A percentile compares a stretch with the other conserved stretches of the same genome.
Conservation (phyloP, 768 basidiomycete species). For the Chlorophyllum brunneum region DNA sequence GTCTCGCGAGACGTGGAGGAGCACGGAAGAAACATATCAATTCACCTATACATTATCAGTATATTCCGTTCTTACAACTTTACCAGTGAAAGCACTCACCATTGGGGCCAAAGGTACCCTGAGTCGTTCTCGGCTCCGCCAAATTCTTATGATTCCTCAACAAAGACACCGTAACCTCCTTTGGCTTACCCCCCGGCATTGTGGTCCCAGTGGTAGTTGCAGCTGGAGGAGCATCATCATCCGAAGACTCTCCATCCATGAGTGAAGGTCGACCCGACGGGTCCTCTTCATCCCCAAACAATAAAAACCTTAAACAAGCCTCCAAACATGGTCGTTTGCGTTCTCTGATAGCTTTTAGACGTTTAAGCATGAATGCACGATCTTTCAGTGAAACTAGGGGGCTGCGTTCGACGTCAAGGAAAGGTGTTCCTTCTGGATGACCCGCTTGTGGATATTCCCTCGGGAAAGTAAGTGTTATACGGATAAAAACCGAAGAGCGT, state of each 20-base stretch:
- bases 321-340: conserved; percentile 81
- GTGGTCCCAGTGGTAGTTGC: not conserved
- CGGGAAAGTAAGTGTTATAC: conserved; percentile 88
- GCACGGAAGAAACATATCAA: conserved; percentile 84
- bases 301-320: conserved; percentile 74
- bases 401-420: conserved; percentile 79
- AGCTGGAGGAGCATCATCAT: conserved; percentile 45
- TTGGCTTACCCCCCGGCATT: conserved; percentile 28
- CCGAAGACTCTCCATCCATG: conserved; percentile 60
- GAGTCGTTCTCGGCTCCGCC: conserved; percentile 81
- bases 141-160: conserved; percentile 71
- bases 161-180: conserved; percentile 50
- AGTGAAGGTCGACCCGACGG: conserved; percentile 30
- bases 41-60: conserved; percentile 52
- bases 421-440: conserved; percentile 64
- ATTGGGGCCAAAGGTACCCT: conserved; percentile 86
- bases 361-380: conserved; percentile 75
- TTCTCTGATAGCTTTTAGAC: conserved; percentile 69
- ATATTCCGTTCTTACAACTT: not conserved
- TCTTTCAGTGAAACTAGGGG: conserved; percentile 75
- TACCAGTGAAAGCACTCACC: conserved; percentile 44
- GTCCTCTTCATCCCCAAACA: conserved; percentile 64
- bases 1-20: conserved; percentile 68
- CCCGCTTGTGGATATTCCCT: conserved; percentile 66
- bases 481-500: conserved; percentile 76